Evolutionary conservation across 306 rosid species (phyloP).

Genomic region (Hippophae tibetana): DNA sequence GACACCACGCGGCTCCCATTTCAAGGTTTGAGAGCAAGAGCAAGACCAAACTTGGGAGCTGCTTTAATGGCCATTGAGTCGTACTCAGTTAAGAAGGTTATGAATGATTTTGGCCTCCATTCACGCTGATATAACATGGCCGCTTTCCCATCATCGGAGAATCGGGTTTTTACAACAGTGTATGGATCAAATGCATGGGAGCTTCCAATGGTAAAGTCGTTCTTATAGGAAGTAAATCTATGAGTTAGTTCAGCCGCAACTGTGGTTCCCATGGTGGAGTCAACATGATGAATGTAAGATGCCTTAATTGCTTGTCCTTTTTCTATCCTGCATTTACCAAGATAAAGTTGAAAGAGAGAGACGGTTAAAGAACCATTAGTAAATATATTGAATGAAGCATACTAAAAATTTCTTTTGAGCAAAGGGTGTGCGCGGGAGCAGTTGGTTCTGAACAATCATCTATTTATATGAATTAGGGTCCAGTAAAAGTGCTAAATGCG

Average conservation of each 20-base stretch:
- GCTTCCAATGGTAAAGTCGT: constrained; percentile 71
- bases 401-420: neutral
- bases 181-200: constrained; percentile 49
- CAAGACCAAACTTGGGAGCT: constrained; percentile 74
- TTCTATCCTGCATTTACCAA: constrained; percentile 55
- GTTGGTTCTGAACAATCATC: no score
- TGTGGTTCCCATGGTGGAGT: constrained; percentile 43
- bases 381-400: neutral
- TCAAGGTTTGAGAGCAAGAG: constrained; percentile 79
- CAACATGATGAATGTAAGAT: constrained; percentile 67
- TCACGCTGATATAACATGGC: constrained; percentile 68
- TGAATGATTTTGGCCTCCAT: constrained; percentile 87
- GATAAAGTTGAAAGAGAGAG: constrained; percentile 1
- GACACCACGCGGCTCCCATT: neutral
- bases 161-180: constrained; percentile 57
- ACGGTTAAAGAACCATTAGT: neutral
- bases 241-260: constrained; percentile 80
- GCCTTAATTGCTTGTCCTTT: constrained; percentile 69
- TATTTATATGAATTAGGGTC: no score
- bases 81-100: constrained; percentile 73
- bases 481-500: no score
- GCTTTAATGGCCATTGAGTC: constrained; percentile 50
- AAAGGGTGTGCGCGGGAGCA: no score
- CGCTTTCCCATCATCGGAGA: constrained; percentile 63
- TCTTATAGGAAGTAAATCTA: constrained; percentile 48